Base-by-base conservation (phyloP, 1,284 basidiomycete genomes). In the Tylopilus sp. region DNA sequence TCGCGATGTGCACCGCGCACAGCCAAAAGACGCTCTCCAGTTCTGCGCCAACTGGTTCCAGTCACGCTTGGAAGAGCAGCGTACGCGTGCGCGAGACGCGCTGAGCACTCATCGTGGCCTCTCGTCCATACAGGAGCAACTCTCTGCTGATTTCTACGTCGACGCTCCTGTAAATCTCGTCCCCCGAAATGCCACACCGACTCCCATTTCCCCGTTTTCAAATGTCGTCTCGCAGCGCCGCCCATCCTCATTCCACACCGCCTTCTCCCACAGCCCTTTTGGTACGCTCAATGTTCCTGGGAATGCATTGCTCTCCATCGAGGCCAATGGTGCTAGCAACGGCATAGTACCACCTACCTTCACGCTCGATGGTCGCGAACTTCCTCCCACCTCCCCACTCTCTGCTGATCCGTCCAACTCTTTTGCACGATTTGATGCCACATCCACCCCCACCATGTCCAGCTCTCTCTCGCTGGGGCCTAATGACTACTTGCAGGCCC, bases 21-120 rank as follows among this genome's bases (percentile, higher is more conserved):
- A 92, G 61, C 95, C 94, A 16, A 81, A 81, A 59, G 95, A 97
- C 65, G 81, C 88, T 4, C 82, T 97, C 44, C 95, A 97, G 70
- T 97, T 92, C 74, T 96, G 92, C 63, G 86, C 94, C 44, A 93
- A 86, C 65, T 98, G 95, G 95, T 97, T 97, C 74, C 89, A 95
- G 64, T 75, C 77, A 51, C 81, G 90, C 51, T 74, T 95, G 50
- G 87, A 93, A 65, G 84, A 94, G 64, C 87, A 95, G 64, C 77
- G 88, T 51, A 75, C 80, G 42, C 77, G 84, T 56, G 79, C 81
- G 43, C 79, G 86, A 53, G 82, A 90, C 71, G 68, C 79, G 61
- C 74, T 89, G 16, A 65, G 28, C 6, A 15, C 75, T 6, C 75
- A 75, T 49, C 74, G 77, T 46, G 68, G 75, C 29, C 67, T 74